Conservation (phyloP, 441 rosid species). For the Bocquillonia castaneifolia region DNA sequence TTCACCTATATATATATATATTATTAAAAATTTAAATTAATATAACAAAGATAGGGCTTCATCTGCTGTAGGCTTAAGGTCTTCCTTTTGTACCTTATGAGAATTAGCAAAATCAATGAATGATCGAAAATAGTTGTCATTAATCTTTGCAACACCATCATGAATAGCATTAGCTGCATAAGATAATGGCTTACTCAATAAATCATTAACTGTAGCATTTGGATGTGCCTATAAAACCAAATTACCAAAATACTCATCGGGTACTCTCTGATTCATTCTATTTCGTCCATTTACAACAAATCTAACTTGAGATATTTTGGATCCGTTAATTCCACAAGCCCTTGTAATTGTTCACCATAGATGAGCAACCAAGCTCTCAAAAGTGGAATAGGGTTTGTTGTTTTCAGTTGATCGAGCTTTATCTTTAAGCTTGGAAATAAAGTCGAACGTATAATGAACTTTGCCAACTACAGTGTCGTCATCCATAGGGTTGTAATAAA, state of each 20-base stretch:
- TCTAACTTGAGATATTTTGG: background rate
- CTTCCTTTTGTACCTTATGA: constrained; percentile 2
- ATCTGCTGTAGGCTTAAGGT: background rate
- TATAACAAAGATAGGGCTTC: background rate
- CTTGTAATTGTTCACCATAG: constrained; percentile 15
- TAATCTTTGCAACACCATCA: constrained; percentile 9
- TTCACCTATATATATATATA: too few relatives aligned
- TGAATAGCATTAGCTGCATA: constrained; percentile 13
- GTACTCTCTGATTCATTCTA: constrained; percentile 12
- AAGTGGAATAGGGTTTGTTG: constrained; percentile 12
- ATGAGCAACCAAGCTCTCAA: constrained; percentile 19
- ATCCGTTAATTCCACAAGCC: constrained; percentile 9
- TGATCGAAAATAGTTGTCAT: constrained; percentile 13
- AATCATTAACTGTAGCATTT: constrained; percentile 13
- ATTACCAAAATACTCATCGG: constrained; percentile 23
- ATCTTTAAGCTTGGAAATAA: constrained; percentile 13
- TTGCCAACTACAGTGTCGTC: constrained; percentile 11
- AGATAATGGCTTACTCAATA: constrained; percentile 1
- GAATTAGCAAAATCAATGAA: constrained; percentile 21
- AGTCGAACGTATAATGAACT: constrained; percentile 17
- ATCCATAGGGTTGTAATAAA: background rate
- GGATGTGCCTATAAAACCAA: constrained; percentile 20
- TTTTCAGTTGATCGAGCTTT: background rate
- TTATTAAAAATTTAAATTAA: too few relatives aligned
- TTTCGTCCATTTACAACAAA: constrained; percentile 10